phyloP scores from a whole-genome alignment of 176 grass and related monocot genomes.

The Ananas comosus region DNA sequence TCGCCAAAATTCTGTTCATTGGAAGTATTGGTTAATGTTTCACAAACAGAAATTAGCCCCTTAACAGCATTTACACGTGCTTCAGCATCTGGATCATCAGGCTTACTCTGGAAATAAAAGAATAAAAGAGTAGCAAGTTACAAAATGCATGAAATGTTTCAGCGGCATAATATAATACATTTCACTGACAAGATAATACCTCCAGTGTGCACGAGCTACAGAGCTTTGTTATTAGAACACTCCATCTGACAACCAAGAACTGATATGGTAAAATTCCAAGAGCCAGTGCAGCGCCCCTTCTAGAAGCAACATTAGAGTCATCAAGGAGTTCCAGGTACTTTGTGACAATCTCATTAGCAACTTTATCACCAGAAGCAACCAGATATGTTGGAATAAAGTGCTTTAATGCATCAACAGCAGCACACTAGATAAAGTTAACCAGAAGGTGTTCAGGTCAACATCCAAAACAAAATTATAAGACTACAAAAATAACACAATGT shows the following conservation, averaged over 20 bases:
- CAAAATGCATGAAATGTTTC: conserved; percentile 21
- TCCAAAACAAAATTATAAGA: neutral
- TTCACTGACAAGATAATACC: conserved; percentile 34
- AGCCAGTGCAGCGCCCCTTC: conserved; percentile 81
- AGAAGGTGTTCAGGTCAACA: conserved; percentile 24
- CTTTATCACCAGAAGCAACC: conserved; percentile 58
- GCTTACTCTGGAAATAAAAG: conserved; percentile 55
- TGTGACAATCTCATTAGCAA: conserved; percentile 36
- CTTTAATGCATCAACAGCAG: conserved; percentile 74
- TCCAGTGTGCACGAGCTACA: conserved; percentile 82
- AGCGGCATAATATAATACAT: conserved; percentile 12
- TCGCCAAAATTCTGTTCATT: conserved; percentile 29
- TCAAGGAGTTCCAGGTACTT: conserved; percentile 76
- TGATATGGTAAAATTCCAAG: conserved; percentile 75
- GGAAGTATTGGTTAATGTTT: conserved; percentile 51
- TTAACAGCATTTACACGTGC: conserved; percentile 73
- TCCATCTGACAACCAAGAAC: conserved; percentile 75
- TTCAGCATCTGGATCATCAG: conserved; percentile 96
- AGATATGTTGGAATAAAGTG: conserved; percentile 82
- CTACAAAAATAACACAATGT: too few species aligned
- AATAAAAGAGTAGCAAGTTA: conserved; percentile 20
- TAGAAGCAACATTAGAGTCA: conserved; percentile 87
- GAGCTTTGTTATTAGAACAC: conserved; percentile 60
- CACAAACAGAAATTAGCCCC: conserved; percentile 69
- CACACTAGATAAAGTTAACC: conserved; percentile 43